Percentiles rank a stretch among this genome's conserved stretches.
phyloP scores from a whole-genome alignment of 2,329 filamentous ascomycete species.

The Curvularia spicifera region DNA sequence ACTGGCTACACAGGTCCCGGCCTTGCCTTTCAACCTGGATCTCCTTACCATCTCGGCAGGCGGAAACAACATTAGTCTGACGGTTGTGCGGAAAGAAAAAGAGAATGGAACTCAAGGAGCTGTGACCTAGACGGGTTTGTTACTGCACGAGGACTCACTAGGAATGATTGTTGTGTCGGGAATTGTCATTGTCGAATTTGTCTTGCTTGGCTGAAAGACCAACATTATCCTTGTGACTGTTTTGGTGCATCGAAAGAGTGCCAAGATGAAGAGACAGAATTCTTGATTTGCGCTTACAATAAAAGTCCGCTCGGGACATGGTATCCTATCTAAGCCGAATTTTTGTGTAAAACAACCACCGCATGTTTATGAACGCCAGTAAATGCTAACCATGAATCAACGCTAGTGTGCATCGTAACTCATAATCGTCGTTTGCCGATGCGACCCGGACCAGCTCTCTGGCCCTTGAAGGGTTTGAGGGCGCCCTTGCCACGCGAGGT shows the following conservation, averaged over 20 bases:
- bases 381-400: conserved; percentile 33
- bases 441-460: conserved; percentile 22
- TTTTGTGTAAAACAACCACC: conserved; percentile 24
- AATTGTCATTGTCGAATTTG: neutral
- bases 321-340: conserved; percentile 34
- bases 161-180: neutral
- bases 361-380: conserved; percentile 29
- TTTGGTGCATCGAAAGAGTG: no score
- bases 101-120: neutral
- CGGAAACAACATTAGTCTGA: conserved; percentile 42
- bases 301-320: conserved; percentile 26
- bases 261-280: neutral
- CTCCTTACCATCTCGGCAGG: conserved; percentile 42
- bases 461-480: conserved; percentile 40
- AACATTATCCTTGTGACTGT: no score
- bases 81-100: conserved; percentile 2
- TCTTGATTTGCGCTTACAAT: conserved; percentile 15
- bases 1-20: conserved; percentile 32
- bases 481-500: conserved; percentile 43
- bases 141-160: neutral
- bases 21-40: conserved; percentile 28
- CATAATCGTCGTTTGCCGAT: conserved; percentile 37
- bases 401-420: conserved; percentile 25
- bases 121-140: neutral
- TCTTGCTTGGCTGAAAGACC: neutral